Conservation (phyloP, 2,329 filamentous ascomycete species). For the Phaeosphaeriaceae sp. region DNA sequence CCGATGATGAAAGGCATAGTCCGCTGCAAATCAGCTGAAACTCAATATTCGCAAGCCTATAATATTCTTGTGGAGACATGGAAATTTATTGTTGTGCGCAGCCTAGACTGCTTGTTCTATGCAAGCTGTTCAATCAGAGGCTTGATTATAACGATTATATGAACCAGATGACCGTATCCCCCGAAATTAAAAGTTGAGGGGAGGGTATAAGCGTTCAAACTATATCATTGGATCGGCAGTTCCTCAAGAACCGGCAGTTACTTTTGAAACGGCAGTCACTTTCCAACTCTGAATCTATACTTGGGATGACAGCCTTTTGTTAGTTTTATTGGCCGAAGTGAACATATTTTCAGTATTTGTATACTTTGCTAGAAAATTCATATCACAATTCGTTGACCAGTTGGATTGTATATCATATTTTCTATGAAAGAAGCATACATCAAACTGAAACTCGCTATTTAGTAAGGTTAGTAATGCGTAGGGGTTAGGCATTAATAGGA, state of each 20-base stretch:
- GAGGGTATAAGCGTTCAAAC: neutral
- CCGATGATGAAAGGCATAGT: neutral
- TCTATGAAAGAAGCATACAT: too few species aligned
- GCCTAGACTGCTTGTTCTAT: neutral
- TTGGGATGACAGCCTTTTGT: too few species aligned
- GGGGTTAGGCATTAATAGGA: too few species aligned
- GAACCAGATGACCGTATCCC: neutral
- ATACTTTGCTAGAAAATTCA: too few species aligned
- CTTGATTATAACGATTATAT: neutral
- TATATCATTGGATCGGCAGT: conserved; percentile 1
- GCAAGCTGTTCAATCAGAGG: neutral
- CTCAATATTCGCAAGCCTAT: neutral
- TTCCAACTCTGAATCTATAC: too few species aligned
- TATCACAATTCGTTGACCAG: too few species aligned
- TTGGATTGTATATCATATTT: too few species aligned
- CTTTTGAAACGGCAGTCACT: neutral
- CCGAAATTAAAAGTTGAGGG: neutral
- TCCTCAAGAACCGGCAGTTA: neutral
- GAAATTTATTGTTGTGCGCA: neutral
- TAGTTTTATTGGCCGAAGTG: too few species aligned
- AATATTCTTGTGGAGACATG: neutral
- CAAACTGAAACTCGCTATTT: too few species aligned
- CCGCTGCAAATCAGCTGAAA: neutral
- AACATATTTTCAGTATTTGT: too few species aligned
- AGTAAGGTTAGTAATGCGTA: too few species aligned